Evolutionary conservation across 768 basidiomycete genomes (phyloP).

Genomic region (Termitomyces sp.): DNA sequence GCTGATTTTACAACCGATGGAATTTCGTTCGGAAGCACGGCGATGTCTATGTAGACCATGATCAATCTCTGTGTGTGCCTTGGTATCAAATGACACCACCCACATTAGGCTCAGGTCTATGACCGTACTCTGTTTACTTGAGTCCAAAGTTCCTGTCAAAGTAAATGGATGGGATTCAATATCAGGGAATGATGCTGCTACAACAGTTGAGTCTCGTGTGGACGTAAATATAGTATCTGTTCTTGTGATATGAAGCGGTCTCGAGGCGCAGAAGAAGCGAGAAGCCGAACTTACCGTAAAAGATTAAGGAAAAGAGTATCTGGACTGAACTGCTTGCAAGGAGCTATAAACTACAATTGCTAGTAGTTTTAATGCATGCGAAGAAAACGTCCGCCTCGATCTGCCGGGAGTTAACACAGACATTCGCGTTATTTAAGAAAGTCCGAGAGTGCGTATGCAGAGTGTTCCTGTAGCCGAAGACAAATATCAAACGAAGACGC

Average conservation of each 20-base stretch:
- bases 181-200: neutral
- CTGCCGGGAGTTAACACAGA: neutral
- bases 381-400: neutral
- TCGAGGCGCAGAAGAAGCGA: neutral
- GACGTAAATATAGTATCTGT: neutral
- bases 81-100: neutral
- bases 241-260: neutral
- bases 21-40: slow-evolving; percentile 2
- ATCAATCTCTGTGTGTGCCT: neutral
- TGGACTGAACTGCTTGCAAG: neutral
- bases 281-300: neutral
- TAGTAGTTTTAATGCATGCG: neutral
- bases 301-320: neutral
- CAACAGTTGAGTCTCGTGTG: neutral
- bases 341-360: neutral
- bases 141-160: neutral
- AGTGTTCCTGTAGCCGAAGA: neutral
- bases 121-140: neutral
- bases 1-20: neutral
- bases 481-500: neutral
- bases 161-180: neutral
- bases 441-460: neutral
- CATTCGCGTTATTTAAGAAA: neutral
- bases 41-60: neutral
- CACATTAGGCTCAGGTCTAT: neutral